These are phyloP conservation scores for Favolaschia claudopus DNA, from an alignment of 768 basidiomycete genomes.

Conservation along the genomic window DNA sequence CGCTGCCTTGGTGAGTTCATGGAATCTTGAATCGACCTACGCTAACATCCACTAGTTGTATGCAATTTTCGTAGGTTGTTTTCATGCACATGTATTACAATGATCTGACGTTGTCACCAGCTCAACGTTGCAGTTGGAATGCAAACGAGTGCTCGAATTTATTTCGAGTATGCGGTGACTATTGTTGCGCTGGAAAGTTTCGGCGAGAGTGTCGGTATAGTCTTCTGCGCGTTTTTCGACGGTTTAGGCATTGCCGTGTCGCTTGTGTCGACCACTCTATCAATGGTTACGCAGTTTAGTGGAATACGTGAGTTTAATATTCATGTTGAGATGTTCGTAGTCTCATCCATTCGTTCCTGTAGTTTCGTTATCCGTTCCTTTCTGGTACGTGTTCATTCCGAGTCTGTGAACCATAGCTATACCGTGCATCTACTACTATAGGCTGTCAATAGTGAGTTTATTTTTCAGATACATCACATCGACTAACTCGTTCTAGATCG, in stretches of 20 bases:
- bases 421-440: too few relatives aligned
- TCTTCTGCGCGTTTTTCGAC: constrained; percentile 27
- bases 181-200: constrained; percentile 20
- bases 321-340: neutral
- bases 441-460: constrained; percentile 20
- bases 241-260: constrained; percentile 25
- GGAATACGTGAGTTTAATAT: constrained; percentile 18
- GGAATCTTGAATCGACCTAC: too few relatives aligned
- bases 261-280: constrained; percentile 22
- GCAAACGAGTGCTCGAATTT: constrained; percentile 25
- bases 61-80: constrained; percentile 21
- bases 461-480: neutral
- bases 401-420: too few relatives aligned
- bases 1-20: constrained; percentile 20
- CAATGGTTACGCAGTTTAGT: constrained; percentile 22
- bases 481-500: constrained; percentile 6
- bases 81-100: neutral
- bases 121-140: constrained; percentile 28
- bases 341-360: neutral
- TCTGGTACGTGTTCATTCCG: constrained; percentile 14
- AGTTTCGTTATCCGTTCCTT: constrained; percentile 22
- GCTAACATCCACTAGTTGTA: constrained; percentile 15
- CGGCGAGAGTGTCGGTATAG: constrained; percentile 24
- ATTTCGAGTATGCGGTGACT: constrained; percentile 23
- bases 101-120: constrained; percentile 3